A percentile compares a stretch with the other conserved stretches of the same genome.
Conservation (phyloP, 2,329 filamentous ascomycete species). For the Botryosphaeria dothidea region DNA sequence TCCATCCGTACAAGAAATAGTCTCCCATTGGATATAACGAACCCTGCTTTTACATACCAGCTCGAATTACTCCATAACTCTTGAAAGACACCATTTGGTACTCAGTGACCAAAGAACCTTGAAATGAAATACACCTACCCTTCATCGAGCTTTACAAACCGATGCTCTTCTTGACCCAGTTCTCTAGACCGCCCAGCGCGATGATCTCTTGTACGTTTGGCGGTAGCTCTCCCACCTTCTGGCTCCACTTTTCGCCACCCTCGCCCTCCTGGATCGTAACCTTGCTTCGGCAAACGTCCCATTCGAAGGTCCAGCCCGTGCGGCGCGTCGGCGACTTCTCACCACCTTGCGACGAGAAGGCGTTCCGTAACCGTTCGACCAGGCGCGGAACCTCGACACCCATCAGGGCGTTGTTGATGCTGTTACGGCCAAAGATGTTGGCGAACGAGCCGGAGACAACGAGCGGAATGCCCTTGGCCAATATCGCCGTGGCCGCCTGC, state of each 20-base stretch:
- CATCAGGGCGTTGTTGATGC: conserved; percentile 78
- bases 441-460: conserved; percentile 80
- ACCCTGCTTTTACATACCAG: background rate
- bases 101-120: background rate
- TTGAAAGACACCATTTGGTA: background rate
- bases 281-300: conserved; percentile 74
- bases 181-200: conserved; percentile 70
- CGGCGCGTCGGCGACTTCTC: conserved; percentile 65
- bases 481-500: conserved; percentile 83
- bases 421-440: conserved; percentile 79
- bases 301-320: conserved; percentile 80
- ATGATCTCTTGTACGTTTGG: conserved; percentile 74
- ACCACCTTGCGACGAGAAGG: conserved; percentile 47
- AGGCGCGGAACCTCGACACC: conserved; percentile 69
- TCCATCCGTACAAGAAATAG: background rate
- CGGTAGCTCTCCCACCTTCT: conserved; percentile 81
- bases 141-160: conserved; percentile 21
- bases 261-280: conserved; percentile 72
- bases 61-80: conserved; percentile 1
- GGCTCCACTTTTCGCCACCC: conserved; percentile 68
- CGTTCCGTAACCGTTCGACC: conserved; percentile 64
- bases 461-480: conserved; percentile 77
- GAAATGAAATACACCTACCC: background rate
- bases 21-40: conserved; percentile 9
- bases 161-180: conserved; percentile 78